A percentile compares a stretch with the other conserved stretches of the same genome.
Evolutionary conservation across 2,329 filamentous ascomycete genomes (phyloP).

Genomic region (Pseudogymnoascus sp.): DNA sequence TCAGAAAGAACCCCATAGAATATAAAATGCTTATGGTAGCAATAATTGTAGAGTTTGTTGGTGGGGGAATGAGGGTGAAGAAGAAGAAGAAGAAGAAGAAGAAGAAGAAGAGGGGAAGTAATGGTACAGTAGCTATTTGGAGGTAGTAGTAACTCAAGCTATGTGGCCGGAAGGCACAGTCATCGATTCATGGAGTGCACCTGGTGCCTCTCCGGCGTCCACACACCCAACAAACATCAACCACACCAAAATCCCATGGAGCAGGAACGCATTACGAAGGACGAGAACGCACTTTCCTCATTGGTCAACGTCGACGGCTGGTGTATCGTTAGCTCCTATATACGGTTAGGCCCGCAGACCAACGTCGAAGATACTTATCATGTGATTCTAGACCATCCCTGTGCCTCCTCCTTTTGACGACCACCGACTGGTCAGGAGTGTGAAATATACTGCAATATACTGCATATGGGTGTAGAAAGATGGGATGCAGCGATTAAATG

Average conservation of each 20-base stretch:
- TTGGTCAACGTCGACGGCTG: not conserved
- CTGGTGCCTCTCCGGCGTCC: not conserved
- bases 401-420: not conserved
- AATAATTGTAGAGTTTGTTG: not conserved
- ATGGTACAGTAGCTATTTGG: not conserved
- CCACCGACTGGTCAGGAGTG: not conserved
- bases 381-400: not conserved
- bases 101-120: not conserved
- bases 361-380: constrained; percentile 1
- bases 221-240: too few species aligned
- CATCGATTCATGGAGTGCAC: not conserved
- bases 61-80: not conserved
- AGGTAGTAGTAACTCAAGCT: not conserved
- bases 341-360: not conserved
- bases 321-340: not conserved
- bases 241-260: not conserved
- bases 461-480: not conserved
- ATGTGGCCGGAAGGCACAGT: constrained; percentile 3
- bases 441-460: not conserved
- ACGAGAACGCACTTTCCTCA: constrained; percentile 1
- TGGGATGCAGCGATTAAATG: not conserved
- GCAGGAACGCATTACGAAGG: not conserved
- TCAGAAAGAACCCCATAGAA: not conserved
- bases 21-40: constrained; percentile 3
- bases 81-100: not conserved